Evolutionary conservation across 768 basidiomycete species (phyloP), one percentile per base, ranked within the genome.

Genomic region (Termitomyces heimii): DNA sequence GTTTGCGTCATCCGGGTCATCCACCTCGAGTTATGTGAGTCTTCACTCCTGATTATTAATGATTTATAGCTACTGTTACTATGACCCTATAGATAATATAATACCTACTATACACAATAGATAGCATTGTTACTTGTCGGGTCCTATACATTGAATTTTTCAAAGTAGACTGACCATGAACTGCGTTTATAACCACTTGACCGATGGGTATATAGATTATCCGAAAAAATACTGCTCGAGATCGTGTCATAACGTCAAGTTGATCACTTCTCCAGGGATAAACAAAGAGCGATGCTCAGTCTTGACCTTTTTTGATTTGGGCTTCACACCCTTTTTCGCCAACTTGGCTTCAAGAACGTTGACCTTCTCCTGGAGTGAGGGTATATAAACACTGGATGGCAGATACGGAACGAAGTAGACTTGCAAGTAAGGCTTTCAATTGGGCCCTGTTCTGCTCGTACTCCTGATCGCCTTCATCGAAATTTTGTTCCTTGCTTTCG

Each of bases 221-320:
- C n/a, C 51, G 14, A 13, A n/a, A 50, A 37, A 18, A n/a, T 40
- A 51, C 35, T 28, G 10, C 18, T 28, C 12, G 28, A 10, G 24
- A 35, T 9, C 18, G 26, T 28, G 55, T 54, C 5, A 53, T 45
- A 56, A 39, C 6, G 66, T 65, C 26, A 68, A 50, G 47, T 68
- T 62, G 34, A 68, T 68, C 20, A 67, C 47, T 40, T 67, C 65
- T 14, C 56, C 63, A 0, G 54, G 44, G 43, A 54, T 24, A 13
- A 62, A 54, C 22, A 45, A 43, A 20, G 58, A 29, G 7, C 54
- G 45, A 8, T 45, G 47, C 52, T 67, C 66, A 39, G 59, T 58
- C 48, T 58, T 61, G 59, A 64, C 62, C 39, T 52, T 56, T 28
- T 45, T 55, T 16, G 53, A 12, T 24, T 53, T 55, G 16, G 37